phyloP scores from a whole-genome alignment of 2,329 filamentous ascomycete genomes.

The Exophiala aquamarina region DNA sequence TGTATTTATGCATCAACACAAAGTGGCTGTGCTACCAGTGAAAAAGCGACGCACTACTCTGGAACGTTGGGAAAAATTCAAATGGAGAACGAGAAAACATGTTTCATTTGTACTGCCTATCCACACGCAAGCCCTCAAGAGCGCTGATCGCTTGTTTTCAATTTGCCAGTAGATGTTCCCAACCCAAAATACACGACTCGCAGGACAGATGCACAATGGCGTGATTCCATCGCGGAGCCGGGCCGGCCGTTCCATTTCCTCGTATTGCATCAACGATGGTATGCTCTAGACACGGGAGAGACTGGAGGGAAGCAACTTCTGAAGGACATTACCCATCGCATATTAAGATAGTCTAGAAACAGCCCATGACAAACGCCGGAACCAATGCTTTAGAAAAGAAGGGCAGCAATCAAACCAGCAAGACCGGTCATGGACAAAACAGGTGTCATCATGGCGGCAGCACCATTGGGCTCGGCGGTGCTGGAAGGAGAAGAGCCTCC shows the following conservation, averaged over 20 bases:
- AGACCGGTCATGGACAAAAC: conserved; percentile 24
- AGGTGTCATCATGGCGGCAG: conserved; percentile 16
- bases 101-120: conserved; percentile 28
- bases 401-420: conserved; percentile 24
- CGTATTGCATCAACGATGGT: conserved; percentile 8
- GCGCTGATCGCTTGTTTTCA: conserved; percentile 23
- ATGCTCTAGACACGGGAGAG: conserved; percentile 15
- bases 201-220: conserved; percentile 14
- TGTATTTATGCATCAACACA: too few relatives aligned
- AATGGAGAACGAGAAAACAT: conserved; percentile 24
- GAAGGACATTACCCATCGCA: conserved; percentile 21
- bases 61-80: too few relatives aligned
- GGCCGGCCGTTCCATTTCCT: conserved; percentile 13
- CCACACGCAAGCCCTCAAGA: conserved; percentile 24
- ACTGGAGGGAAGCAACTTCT: conserved; percentile 13
- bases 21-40: too few relatives aligned
- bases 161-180: conserved; percentile 27
- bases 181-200: conserved; percentile 14
- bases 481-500: conserved; percentile 18
- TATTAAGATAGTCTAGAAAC: conserved; percentile 27
- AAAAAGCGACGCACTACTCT: too few relatives aligned
- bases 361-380: conserved; percentile 17
- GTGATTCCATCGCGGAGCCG: conserved; percentile 8
- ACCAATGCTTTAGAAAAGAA: conserved; percentile 27
- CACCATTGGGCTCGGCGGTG: conserved; percentile 14